phyloP scores from a whole-genome alignment of 495 filamentous ascomycete species.

The Staphylotrichum longicolle region DNA sequence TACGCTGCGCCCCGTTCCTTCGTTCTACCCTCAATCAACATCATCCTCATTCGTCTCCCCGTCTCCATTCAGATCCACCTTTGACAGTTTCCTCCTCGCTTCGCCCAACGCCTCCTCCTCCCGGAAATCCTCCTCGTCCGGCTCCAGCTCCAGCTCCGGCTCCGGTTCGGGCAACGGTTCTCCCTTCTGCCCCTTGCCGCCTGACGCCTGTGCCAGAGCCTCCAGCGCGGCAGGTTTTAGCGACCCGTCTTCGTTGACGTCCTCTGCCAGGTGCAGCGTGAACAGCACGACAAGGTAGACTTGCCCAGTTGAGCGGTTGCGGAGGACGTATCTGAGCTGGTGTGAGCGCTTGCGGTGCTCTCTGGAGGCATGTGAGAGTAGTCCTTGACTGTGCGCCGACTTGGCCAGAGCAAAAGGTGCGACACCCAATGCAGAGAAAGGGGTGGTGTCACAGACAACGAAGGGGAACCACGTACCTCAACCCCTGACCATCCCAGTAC shows the following conservation, averaged over 20 bases:
- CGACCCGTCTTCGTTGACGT: conserved; percentile 57
- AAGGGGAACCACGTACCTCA: conserved; percentile 40
- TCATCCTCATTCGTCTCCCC: conserved; percentile 27
- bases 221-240: conserved; percentile 45
- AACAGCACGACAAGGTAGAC: conserved; percentile 79
- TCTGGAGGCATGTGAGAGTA: conserved; percentile 25
- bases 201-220: conserved; percentile 10
- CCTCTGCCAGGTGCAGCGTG: conserved; percentile 63
- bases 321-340: conserved; percentile 81
- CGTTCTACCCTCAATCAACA: conserved; percentile 28
- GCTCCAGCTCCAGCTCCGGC: conserved; percentile 15
- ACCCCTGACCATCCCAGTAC: conserved; percentile 74
- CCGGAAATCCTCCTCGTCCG: conserved; percentile 21
- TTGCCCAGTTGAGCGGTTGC: conserved; percentile 64
- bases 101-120: conserved; percentile 32
- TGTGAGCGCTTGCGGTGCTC: conserved; percentile 54
- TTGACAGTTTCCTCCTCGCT: conserved; percentile 25
- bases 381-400: not conserved
- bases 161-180: not conserved
- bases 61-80: conserved; percentile 10
- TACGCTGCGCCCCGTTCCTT: no score
- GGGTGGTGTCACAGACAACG: not conserved
- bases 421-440: conserved; percentile 13
- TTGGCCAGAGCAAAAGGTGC: not conserved
- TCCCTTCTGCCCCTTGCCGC: conserved; percentile 13